Evolutionary conservation across 1,284 basidiomycete species (phyloP), one percentile per base, ranked within the genome.

Genomic region (Phaffia rhodozyma): DNA sequence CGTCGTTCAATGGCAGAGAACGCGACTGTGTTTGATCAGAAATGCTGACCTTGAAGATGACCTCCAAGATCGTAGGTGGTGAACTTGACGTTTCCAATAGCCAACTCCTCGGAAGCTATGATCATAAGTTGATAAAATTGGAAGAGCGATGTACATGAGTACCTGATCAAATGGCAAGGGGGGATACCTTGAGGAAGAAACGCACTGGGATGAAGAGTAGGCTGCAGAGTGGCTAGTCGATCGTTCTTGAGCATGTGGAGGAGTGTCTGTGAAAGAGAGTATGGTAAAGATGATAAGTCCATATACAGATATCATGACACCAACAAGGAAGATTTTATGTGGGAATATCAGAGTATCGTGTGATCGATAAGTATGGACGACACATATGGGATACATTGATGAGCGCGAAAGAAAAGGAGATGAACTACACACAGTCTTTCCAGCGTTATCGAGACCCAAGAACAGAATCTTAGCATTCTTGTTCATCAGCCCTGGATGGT

Each of bases 241-340:
- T 98, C 96, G 74, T 98, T 99, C 83, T 99, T 99, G 74, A 99
- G 82, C 96, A 98, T 98, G 79, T 99, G 96, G 71, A 98, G 79
- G 60, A 98, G 83, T 51, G 96, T 98, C 93, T 98, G 72, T 60
- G 51, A 53, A n/a, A 56, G 20, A 23, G 30, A n/a, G 30, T 34
- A 57, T 7, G 2, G 3, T 23, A 18, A 20, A 49, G n/a, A 23
- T 50, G 18, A 47, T 53, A 50, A 54, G 34, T 55, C 29, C 30
- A n/a, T 29, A 38, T 23, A 29, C 16, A 30, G 29, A 23, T 3
- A 20, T 25, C 18, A 21, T 52, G 27, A 6, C 11, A 21, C 25
- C 20, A 47, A 21, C 7, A 25, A 53, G 30, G 13, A 30, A 48
- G 53, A 27, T 47, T 11, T 43, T 25, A 38, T 20, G 38, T 20